phyloP scores from a whole-genome alignment of 768 basidiomycete species.

The Tulasnella sp. region DNA sequence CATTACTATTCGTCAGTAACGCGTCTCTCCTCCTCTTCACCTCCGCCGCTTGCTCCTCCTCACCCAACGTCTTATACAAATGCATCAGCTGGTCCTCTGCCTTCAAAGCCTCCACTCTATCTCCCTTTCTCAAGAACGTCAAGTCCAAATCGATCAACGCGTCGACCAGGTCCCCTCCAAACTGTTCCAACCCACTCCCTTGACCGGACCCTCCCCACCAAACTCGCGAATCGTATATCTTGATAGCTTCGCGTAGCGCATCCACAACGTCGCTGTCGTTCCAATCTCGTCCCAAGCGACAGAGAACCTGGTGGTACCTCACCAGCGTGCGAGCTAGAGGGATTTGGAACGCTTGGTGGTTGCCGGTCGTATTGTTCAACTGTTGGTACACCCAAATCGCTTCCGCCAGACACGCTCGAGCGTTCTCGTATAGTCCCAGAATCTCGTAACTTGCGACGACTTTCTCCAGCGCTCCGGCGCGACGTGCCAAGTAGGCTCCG shows the following conservation, averaged over 20 bases:
- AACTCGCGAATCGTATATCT: neutral
- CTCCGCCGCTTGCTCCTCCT: neutral
- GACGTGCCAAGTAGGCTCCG: neutral
- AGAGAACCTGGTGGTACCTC: slow-evolving; percentile 1
- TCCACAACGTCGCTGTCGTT: slow-evolving; percentile 12
- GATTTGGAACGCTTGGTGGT: slow-evolving; percentile 4
- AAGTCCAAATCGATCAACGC: neutral
- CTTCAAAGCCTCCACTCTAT: neutral
- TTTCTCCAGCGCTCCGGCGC: neutral
- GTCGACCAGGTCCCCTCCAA: neutral
- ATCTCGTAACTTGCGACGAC: neutral
- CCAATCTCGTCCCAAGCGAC: neutral
- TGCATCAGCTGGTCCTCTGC: neutral
- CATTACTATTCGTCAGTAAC: neutral
- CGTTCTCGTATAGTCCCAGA: neutral
- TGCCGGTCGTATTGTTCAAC: neutral
- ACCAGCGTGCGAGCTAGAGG: neutral
- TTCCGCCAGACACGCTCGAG: neutral
- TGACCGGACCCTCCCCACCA: neutral
- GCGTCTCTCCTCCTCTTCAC: neutral
- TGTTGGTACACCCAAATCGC: slow-evolving; percentile 5
- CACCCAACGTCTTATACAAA: neutral
- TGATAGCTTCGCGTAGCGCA: neutral
- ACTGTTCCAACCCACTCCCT: neutral
- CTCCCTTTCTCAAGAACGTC: neutral